phyloP scores from a whole-genome alignment of 495 filamentous ascomycete genomes.

The Xylaria curta region DNA sequence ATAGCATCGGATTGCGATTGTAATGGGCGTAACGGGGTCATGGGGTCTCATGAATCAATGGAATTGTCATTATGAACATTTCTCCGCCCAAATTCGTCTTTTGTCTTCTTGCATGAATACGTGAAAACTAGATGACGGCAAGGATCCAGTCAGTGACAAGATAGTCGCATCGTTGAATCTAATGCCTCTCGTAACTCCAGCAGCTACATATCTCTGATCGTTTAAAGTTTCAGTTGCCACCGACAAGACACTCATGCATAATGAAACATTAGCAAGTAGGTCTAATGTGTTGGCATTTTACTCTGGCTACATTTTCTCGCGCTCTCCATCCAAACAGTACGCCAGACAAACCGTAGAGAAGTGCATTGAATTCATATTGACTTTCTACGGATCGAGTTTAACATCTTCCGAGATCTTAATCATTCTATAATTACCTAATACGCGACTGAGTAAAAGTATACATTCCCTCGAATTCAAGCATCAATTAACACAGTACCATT shows the following conservation, averaged over 20 bases:
- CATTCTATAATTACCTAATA: not conserved
- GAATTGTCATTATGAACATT: conserved; percentile 41
- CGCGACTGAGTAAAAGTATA: not conserved
- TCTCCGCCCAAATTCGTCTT: conserved; percentile 25
- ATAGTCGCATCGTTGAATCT: not conserved
- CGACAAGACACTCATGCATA: not conserved
- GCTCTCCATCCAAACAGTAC: not conserved
- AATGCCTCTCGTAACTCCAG: not conserved
- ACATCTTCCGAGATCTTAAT: not conserved
- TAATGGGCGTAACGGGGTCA: conserved; percentile 44
- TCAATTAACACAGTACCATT: not conserved
- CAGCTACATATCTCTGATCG: not conserved
- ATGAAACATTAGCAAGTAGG: not conserved
- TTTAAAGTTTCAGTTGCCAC: not conserved
- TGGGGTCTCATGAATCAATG: conserved; percentile 46
- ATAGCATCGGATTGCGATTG: conserved; percentile 37
- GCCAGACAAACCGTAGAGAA: not conserved
- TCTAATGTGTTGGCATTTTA: not conserved
- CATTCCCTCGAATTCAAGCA: not conserved
- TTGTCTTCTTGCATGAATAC: not conserved
- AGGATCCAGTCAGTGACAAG: not conserved
- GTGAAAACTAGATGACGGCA: not conserved
- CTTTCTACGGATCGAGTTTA: not conserved
- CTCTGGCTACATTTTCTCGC: not conserved
- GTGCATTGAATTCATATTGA: not conserved